phyloP scores from a whole-genome alignment of 1,284 basidiomycete genomes.

The Austroboletus rostrupii region DNA sequence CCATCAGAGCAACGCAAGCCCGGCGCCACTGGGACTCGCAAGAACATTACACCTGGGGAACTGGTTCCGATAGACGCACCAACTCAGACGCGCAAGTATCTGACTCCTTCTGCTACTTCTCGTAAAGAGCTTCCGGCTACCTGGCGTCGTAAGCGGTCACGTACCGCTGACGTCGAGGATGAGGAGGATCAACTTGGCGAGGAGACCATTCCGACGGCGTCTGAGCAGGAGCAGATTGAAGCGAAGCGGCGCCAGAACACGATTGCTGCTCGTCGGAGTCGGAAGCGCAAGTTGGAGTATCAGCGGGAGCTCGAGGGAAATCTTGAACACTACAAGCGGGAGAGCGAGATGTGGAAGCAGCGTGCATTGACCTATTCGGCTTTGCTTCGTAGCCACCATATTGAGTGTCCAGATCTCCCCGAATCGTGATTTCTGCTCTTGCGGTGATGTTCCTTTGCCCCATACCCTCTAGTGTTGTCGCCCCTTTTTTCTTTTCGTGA shows the following conservation, averaged over 20 bases:
- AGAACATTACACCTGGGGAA: slow-evolving; percentile 46
- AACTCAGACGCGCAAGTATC: slow-evolving; percentile 54
- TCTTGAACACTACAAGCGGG: slow-evolving; percentile 44
- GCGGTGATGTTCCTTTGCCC: slow-evolving; percentile 3
- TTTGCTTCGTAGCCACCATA: slow-evolving; percentile 44
- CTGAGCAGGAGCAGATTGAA: slow-evolving; percentile 65
- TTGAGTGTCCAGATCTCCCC: slow-evolving; percentile 42
- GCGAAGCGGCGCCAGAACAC: slow-evolving; percentile 79
- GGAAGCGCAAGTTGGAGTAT: slow-evolving; percentile 75
- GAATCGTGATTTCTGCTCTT: slow-evolving; percentile 25
- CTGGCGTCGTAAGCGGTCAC: slow-evolving; percentile 55
- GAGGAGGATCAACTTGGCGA: slow-evolving; percentile 48
- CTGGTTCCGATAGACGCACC: slow-evolving; percentile 57
- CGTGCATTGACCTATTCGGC: slow-evolving; percentile 46
- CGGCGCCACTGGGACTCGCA: slow-evolving; percentile 47
- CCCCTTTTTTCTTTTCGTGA: slow-evolving; percentile 3
- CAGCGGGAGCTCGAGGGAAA: slow-evolving; percentile 57
- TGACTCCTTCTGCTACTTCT: slow-evolving; percentile 54
- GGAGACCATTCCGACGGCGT: slow-evolving; percentile 41
- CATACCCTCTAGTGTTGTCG: slow-evolving; percentile 17
- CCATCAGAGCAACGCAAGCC: slow-evolving; percentile 28
- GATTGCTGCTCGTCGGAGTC: slow-evolving; percentile 68
- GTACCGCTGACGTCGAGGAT: slow-evolving; percentile 49
- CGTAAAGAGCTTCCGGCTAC: slow-evolving; percentile 52
- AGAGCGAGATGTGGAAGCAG: slow-evolving; percentile 56